Base-by-base conservation (phyloP, 2,329 filamentous ascomycete genomes). In the Microdochium paspali region DNA sequence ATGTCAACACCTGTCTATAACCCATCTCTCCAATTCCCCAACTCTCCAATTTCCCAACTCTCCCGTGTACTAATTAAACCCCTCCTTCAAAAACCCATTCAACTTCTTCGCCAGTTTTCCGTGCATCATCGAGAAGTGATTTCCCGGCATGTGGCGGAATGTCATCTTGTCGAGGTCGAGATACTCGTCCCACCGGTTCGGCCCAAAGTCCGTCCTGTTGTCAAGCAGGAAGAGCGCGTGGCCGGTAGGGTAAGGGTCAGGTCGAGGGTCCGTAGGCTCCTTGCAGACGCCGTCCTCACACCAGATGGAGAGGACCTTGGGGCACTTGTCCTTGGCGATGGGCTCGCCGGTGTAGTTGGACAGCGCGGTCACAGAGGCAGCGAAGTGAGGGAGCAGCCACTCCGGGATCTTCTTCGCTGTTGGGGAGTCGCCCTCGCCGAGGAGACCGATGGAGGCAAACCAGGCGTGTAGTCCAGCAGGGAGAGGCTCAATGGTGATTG, bases 41-140 rank as follows among this genome's bases (percentile, higher is more conserved):
- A n/a, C n/a, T n/a, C n/a, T n/a, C n/a, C n/a, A n/a, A n/a, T n/a
- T n/a, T n/a, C n/a, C n/a, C n/a, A n/a, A n/a, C n/a, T n/a, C n/a
- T n/a, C n/a, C n/a, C n/a, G n/a, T n/a, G n/a, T n/a, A n/a, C n/a
- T n/a, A 30, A 30, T 30, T 30, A 9, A 35, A 40, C 4, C 58
- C 60, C 23, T 63, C 57, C 44, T 58, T 60, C 53, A 64, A 50
- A 47, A 63, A 64, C 10, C 48, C 48, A 10, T 60, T 61, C 3
- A 64, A 52, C 28, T 58, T 53, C 50, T 61, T 61, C 12, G 61
- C 61, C 2, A 65, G 46, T 3, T 70, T 61, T 51, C 79, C 80
- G 62, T 84, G 80, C 82, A 88, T 87, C 83, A 87, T 87, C 20
- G 75, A 80, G 66, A 88, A 87, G 66, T 87, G 84, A 58, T 87